Conservation (phyloP, 495 filamentous ascomycete species). For the Penicillium dipodomyicola region DNA sequence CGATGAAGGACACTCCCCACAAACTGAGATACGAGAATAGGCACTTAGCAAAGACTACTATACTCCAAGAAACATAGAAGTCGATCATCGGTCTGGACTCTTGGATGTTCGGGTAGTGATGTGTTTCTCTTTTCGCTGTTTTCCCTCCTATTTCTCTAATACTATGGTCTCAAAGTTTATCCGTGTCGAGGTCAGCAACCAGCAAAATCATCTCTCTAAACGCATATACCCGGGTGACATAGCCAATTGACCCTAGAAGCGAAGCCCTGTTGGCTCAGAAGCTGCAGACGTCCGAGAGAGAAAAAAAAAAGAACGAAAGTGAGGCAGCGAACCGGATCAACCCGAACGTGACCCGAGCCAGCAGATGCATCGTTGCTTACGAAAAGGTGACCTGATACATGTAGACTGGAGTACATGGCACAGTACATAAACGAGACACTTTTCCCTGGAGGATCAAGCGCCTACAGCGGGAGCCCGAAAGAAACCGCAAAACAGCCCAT, state of each 20-base stretch:
- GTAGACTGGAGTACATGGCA: slow-evolving; percentile 6
- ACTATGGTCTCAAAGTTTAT: background rate
- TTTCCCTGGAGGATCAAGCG: slow-evolving; percentile 8
- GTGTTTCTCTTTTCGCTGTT: background rate
- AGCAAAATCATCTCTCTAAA: background rate
- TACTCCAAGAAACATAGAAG: slow-evolving; percentile 7
- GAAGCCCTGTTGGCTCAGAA: slow-evolving; percentile 11
- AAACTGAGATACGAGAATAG: slow-evolving; percentile 12
- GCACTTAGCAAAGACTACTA: slow-evolving; percentile 11
- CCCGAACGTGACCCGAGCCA: slow-evolving; percentile 25
- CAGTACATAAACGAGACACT: slow-evolving; percentile 8
- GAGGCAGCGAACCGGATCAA: slow-evolving; percentile 51
- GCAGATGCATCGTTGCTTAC: slow-evolving; percentile 9
- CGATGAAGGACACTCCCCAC: slow-evolving; percentile 11
- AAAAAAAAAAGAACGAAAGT: slow-evolving; percentile 26
- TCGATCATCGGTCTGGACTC: slow-evolving; percentile 16
- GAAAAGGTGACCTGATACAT: slow-evolving; percentile 6
- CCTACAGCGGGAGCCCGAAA: slow-evolving; percentile 17
- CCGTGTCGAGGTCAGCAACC: background rate
- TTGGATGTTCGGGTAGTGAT: background rate
- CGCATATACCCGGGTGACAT: slow-evolving; percentile 4
- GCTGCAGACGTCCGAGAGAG: slow-evolving; percentile 8
- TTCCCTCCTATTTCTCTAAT: background rate
- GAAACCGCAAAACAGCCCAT: background rate
- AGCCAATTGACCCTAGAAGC: slow-evolving; percentile 1